A percentile compares a stretch with the other conserved stretches of the same genome.
Conservation (phyloP, 768 basidiomycete species). For the Mycena kentingensis region DNA sequence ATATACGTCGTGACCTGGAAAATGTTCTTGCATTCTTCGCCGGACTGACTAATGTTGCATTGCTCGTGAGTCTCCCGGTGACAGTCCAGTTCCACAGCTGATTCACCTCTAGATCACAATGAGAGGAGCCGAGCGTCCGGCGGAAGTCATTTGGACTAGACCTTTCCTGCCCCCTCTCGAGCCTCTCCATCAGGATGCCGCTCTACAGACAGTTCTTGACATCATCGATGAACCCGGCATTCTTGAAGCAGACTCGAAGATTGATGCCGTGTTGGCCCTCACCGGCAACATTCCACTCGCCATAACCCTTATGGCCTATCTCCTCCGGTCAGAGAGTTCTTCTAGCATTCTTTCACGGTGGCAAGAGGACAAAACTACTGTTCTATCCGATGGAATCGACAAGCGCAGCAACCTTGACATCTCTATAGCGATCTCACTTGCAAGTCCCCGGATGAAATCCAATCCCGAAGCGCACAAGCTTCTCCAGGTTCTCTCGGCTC, state of each 20-base stretch:
- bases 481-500: background rate
- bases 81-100: background rate
- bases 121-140: constrained; percentile 10
- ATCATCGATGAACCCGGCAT: constrained; percentile 1
- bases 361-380: background rate
- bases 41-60: background rate
- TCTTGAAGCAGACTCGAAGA: background rate
- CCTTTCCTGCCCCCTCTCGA: constrained; percentile 6
- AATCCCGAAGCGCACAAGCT: background rate
- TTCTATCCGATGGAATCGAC: constrained; percentile 5
- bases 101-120: constrained; percentile 6
- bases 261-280: background rate
- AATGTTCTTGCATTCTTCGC: background rate
- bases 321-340: background rate
- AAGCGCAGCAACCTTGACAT: constrained; percentile 5
- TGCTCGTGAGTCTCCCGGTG: background rate
- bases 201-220: constrained; percentile 7
- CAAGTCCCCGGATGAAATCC: background rate
- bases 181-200: constrained; percentile 3
- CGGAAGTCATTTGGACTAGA: background rate
- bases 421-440: background rate
- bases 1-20: background rate
- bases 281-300: constrained; percentile 12
- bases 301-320: background rate
- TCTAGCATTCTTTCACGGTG: background rate